Percentiles rank a stretch among this genome's conserved stretches.
These are phyloP conservation scores for Backusella mclennaniae DNA, from an alignment of 192 early-diverging fungal genomes.

Conservation along the genomic window DNA sequence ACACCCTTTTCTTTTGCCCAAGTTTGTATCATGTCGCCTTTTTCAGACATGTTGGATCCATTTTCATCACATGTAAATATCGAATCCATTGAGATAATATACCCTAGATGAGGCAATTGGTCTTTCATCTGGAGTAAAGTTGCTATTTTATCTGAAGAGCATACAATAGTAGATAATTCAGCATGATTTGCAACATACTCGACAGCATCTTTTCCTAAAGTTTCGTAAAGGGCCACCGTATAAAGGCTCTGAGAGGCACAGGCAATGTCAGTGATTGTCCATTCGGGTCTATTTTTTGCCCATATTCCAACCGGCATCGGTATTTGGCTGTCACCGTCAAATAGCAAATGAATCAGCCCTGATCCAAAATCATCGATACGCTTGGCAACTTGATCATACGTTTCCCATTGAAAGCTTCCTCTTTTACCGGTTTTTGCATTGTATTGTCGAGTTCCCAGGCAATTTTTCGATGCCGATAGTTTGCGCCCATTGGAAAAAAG, in stretches of 20 bases:
- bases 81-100: conserved; percentile 72
- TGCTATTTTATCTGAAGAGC: conserved; percentile 51
- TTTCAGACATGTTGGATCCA: conserved; percentile 60
- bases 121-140: conserved; percentile 46
- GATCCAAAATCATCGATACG: conserved; percentile 64
- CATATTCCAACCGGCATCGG: conserved; percentile 60
- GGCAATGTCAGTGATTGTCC: conserved; percentile 68
- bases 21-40: conserved; percentile 18
- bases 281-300: conserved; percentile 73
- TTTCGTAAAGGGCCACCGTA: conserved; percentile 85
- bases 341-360: conserved; percentile 61
- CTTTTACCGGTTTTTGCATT: conserved; percentile 56
- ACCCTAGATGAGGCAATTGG: conserved; percentile 65
- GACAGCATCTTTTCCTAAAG: conserved; percentile 79
- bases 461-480: conserved; percentile 47
- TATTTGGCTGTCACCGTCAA: conserved; percentile 21
- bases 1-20: conserved; percentile 20
- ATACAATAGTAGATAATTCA: conserved; percentile 66
- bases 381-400: conserved; percentile 60
- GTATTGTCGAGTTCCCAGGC: conserved; percentile 59
- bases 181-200: conserved; percentile 86
- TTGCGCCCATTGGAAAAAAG: not conserved
- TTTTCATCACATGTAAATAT: conserved; percentile 42
- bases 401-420: conserved; percentile 70
- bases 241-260: conserved; percentile 61